These are phyloP conservation scores for Penicillium sp. DNA, from an alignment of 2,329 filamentous ascomycete genomes.

Conservation along the genomic window DNA sequence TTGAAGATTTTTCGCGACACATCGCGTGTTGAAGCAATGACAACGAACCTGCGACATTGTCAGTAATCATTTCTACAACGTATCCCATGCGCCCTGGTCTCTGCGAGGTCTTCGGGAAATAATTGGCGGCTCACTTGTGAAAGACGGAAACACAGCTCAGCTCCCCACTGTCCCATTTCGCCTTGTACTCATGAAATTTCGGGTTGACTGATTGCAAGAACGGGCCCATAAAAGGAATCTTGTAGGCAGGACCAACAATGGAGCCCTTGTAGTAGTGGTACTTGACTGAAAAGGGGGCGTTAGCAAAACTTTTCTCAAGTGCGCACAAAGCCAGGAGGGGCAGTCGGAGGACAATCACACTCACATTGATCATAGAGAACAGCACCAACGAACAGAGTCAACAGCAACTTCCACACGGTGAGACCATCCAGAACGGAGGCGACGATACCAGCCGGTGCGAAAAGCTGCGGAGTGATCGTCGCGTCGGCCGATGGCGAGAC, in stretches of 20 bases:
- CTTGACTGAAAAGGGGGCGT: constrained; percentile 51
- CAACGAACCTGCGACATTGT: constrained; percentile 67
- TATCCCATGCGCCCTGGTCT: too few relatives aligned
- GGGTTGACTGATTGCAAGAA: constrained; percentile 90
- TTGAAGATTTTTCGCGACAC: constrained; percentile 97
- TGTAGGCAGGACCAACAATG: constrained; percentile 68
- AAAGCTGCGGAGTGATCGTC: constrained; percentile 52
- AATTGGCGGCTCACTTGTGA: constrained; percentile 68
- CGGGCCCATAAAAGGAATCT: constrained; percentile 86
- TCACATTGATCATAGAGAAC: constrained; percentile 86
- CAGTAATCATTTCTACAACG: too few relatives aligned
- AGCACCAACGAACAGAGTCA: constrained; percentile 64
- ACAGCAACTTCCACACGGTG: constrained; percentile 59
- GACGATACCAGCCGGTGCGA: constrained; percentile 43
- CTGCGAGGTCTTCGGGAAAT: too few relatives aligned
- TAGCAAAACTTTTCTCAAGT: constrained; percentile 1
- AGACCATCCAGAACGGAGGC: constrained; percentile 54
- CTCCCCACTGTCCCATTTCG: constrained; percentile 84
- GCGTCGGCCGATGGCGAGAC: constrained; percentile 63
- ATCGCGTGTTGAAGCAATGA: constrained; percentile 90
- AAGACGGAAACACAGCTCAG: constrained; percentile 98
- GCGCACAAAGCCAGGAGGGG: constrained; percentile 1
- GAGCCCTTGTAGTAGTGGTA: constrained; percentile 70
- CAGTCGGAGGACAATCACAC: constrained; percentile 32
- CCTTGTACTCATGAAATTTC: constrained; percentile 83